These are phyloP conservation scores for Chlorella variabilis DNA, from an alignment of 163 green algal genomes.

Conservation along the genomic window DNA sequence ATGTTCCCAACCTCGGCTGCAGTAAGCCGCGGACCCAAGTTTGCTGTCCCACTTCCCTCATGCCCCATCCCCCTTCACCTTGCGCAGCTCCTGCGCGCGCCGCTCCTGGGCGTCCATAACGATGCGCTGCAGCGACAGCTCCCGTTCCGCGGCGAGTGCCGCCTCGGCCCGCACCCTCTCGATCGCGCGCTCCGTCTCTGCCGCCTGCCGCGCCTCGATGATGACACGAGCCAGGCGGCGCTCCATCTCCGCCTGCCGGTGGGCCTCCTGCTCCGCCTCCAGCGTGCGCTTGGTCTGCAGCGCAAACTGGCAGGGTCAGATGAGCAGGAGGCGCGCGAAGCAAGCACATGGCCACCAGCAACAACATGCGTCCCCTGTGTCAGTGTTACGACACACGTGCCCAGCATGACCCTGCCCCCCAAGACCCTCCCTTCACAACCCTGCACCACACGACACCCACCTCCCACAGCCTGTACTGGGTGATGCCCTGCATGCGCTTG, in stretches of 20 bases:
- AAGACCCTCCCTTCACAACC: too few relatives aligned
- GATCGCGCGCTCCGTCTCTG: background rate
- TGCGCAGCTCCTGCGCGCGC: background rate
- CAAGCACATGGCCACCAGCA: too few relatives aligned
- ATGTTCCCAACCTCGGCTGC: too few relatives aligned
- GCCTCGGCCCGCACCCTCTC: background rate
- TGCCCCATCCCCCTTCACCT: background rate
- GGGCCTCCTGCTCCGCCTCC: background rate
- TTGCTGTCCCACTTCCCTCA: too few relatives aligned
- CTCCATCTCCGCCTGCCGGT: background rate
- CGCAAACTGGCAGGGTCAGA: too few relatives aligned
- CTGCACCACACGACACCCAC: background rate
- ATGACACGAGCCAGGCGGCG: background rate
- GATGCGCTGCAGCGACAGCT: background rate
- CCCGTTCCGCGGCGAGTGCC: background rate
- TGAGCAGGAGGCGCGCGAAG: too few relatives aligned
- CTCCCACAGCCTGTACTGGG: background rate
- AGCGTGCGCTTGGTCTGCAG: conserved; percentile 1
- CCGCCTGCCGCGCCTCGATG: conserved; percentile 3
- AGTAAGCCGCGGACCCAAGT: too few relatives aligned
- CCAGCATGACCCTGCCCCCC: too few relatives aligned
- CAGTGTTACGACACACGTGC: too few relatives aligned
- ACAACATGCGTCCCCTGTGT: too few relatives aligned
- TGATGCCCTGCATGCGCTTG: background rate
- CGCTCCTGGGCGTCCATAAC: conserved; percentile 2